These are phyloP conservation scores for Bipolaris zeicola DNA, from an alignment of 2,329 filamentous ascomycete species.

Conservation along the genomic window DNA sequence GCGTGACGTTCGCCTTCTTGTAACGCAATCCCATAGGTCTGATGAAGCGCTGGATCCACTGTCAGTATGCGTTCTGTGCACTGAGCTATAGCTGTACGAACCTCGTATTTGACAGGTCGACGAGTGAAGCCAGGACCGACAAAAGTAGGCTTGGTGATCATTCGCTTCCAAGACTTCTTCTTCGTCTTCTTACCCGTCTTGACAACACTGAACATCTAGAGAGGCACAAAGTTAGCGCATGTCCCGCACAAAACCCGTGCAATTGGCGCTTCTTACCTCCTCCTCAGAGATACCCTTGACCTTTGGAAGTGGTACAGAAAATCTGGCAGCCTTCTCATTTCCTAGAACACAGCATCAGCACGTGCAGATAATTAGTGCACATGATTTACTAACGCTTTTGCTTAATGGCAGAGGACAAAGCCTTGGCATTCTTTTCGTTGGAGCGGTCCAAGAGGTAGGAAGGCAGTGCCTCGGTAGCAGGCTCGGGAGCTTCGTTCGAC, in stretches of 20 bases:
- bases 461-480: slow-evolving; percentile 80
- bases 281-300: slow-evolving; percentile 92
- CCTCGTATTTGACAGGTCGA: slow-evolving; percentile 76
- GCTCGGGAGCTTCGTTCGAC: slow-evolving; percentile 76
- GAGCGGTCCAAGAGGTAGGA: slow-evolving; percentile 92
- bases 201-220: slow-evolving; percentile 85
- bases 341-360: neutral
- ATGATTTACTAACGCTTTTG: slow-evolving; percentile 69
- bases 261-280: slow-evolving; percentile 55
- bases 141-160: slow-evolving; percentile 83
- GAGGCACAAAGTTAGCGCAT: neutral
- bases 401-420: slow-evolving; percentile 85
- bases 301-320: slow-evolving; percentile 89
- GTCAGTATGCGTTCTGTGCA: neutral
- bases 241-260: neutral
- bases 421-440: slow-evolving; percentile 71
- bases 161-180: slow-evolving; percentile 80
- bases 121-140: slow-evolving; percentile 90
- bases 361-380: neutral
- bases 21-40: slow-evolving; percentile 70
- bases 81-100: neutral
- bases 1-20: slow-evolving; percentile 75
- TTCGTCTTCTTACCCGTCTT: slow-evolving; percentile 85
- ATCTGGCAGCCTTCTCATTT: slow-evolving; percentile 85
- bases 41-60: slow-evolving; percentile 36